Evolutionary conservation across 345 rosid species (phyloP), one percentile per base, ranked within the genome.

Genomic region (Abelmoschus esculentus): DNA sequence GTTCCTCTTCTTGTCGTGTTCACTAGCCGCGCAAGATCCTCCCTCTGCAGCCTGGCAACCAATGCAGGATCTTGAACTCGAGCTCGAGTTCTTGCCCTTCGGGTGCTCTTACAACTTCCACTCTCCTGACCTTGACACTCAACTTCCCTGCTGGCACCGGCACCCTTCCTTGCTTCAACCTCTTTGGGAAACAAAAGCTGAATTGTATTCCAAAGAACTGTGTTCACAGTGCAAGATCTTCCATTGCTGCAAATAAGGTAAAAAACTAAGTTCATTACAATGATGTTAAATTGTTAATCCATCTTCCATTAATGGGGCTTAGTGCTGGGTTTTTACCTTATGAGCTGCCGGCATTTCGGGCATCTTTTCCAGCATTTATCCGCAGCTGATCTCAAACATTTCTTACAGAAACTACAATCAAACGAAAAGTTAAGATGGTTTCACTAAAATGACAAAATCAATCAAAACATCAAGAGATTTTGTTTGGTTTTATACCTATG

Each of bases 301-400:
- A 22, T 22, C 26, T 22, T 22, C 26, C 26, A 22, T 22, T 22
- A 22, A 22, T 22, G 26, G 26, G 0, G 26, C 26, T 22, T 22
- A 53, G 22, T 7, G 11, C 26, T 7, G 26, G 2, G 19, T 8
- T 53, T 54, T 54, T 54, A 54, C 98, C 96, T 83, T 67, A 91
- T 88, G 17, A 90, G 76, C 58, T 95, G 96, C 70, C 98, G 82
- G 88, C 98, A 95, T 67, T 95, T 91, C 26, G 96, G 98, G 61
- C 99, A 95, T 64, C 78, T 92, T 76, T 80, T 91, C 57, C 99
- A 98, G 79, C 99, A 95, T 76, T 88, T 91, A 74, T 91, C 93
- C 1, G 93, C 88, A 0, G 97, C 96, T 4, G 90, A 88, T 26
- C 86, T 73, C 72, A 91, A 80, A 76, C 98, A 93, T 75, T 86